Conservation (phyloP, 768 basidiomycete species). For the Erythrobasidium yunnanense region DNA sequence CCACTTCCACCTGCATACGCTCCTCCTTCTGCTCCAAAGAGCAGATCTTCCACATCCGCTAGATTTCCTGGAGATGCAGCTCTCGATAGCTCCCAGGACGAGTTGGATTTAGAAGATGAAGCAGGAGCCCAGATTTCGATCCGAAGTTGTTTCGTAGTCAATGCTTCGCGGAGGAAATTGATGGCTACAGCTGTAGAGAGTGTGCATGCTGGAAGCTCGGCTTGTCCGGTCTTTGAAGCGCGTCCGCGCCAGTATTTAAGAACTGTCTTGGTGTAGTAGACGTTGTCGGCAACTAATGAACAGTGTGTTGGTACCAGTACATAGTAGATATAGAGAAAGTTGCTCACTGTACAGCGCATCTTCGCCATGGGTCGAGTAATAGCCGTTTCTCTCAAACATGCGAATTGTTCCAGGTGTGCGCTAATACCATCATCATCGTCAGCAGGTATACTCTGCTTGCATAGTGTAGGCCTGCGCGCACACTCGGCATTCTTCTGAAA, state of each 20-base stretch:
- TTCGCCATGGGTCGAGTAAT: slow-evolving; percentile 28
- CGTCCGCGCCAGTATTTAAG: slow-evolving; percentile 60
- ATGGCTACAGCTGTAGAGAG: slow-evolving; percentile 68
- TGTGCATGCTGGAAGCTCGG: slow-evolving; percentile 56
- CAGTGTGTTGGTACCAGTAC: neutral
- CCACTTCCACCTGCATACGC: too few relatives aligned
- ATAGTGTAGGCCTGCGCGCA: slow-evolving; percentile 29
- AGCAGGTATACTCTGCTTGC: neutral
- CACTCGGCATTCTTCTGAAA: slow-evolving; percentile 42
- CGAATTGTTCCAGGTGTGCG: slow-evolving; percentile 60
- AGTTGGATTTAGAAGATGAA: slow-evolving; percentile 63
- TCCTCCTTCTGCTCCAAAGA: slow-evolving; percentile 50
- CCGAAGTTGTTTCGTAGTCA: slow-evolving; percentile 78
- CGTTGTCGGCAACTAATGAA: slow-evolving; percentile 43
- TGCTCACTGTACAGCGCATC: slow-evolving; percentile 23
- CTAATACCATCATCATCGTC: slow-evolving; percentile 32
- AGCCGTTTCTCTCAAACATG: slow-evolving; percentile 61
- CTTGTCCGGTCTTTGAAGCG: slow-evolving; percentile 31
- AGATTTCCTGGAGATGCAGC: slow-evolving; percentile 72
- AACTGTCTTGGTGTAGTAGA: slow-evolving; percentile 78
- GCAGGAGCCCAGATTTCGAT: slow-evolving; percentile 78
- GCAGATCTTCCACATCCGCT: slow-evolving; percentile 60
- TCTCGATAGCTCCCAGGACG: slow-evolving; percentile 64
- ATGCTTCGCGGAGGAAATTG: slow-evolving; percentile 69
- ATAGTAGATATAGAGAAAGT: neutral